Evolutionary conservation across 345 rosid genomes (phyloP).

Genomic region (Turritis glabra): DNA sequence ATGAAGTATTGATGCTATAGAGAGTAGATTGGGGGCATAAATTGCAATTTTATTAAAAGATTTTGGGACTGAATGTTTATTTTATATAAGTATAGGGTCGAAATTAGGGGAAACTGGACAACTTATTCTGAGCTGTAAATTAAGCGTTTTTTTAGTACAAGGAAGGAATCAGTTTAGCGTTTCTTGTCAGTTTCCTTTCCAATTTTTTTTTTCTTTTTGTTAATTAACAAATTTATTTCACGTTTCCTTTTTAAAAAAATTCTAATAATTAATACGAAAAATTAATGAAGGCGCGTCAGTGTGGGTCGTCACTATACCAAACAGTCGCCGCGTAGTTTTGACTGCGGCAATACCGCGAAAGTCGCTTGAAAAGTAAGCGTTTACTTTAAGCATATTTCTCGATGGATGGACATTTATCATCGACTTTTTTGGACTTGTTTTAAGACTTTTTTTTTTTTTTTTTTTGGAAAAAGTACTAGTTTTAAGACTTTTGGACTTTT

Average conservation of each 20-base stretch:
- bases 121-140: neutral
- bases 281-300: conserved; percentile 27
- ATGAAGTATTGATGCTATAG: too few relatives aligned
- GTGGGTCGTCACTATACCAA: conserved; percentile 26
- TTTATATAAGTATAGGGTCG: conserved; percentile 1
- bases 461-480: too few relatives aligned
- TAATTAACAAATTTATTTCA: neutral
- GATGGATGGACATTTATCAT: conserved; percentile 25
- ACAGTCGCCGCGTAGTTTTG: conserved; percentile 36
- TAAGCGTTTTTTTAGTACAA: neutral
- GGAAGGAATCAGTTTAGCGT: conserved; percentile 23
- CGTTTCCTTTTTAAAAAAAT: conserved; percentile 6
- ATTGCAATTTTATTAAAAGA: neutral
- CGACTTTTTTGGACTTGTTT: conserved; percentile 25
- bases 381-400: conserved; percentile 33
- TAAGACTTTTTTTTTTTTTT: too few relatives aligned
- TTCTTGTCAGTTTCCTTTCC: conserved; percentile 33
- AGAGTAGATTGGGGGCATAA: neutral
- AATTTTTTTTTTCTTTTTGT: neutral
- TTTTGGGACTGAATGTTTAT: neutral
- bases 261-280: neutral
- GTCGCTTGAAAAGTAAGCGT: conserved; percentile 33
- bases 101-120: neutral
- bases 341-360: neutral
- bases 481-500: conserved; percentile 3